phyloP scores from a whole-genome alignment of 768 basidiomycete genomes.

The Agrocybe pediades region DNA sequence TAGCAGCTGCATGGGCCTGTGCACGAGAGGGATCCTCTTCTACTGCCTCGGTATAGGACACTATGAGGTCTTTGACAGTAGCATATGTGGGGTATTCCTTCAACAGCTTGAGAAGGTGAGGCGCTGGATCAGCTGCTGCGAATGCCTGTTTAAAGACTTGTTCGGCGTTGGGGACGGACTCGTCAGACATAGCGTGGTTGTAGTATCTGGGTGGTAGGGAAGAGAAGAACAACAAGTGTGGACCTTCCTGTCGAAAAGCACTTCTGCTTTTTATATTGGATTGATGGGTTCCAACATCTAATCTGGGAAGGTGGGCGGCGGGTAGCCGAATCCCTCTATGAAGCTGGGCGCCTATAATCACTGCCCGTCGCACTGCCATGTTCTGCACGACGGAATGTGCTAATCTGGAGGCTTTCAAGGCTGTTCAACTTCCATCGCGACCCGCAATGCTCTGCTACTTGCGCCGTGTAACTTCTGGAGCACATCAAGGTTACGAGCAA shows the following conservation, averaged over 20 bases:
- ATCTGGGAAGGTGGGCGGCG: background rate
- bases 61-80: slow-evolving; percentile 4
- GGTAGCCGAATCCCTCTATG: background rate
- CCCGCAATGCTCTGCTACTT: too few relatives aligned
- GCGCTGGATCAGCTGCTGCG: slow-evolving; percentile 7
- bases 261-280: background rate
- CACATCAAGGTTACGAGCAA: background rate
- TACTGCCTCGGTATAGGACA: slow-evolving; percentile 7
- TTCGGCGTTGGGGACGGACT: slow-evolving; percentile 14
- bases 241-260: background rate
- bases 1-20: slow-evolving; percentile 8
- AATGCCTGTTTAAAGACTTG: slow-evolving; percentile 12
- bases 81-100: slow-evolving; percentile 10
- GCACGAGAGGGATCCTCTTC: slow-evolving; percentile 11
- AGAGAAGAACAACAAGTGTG: background rate
- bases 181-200: slow-evolving; percentile 2
- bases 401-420: background rate
- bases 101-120: slow-evolving; percentile 10
- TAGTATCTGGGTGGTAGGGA: background rate
- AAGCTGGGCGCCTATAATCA: background rate
- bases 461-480: too few relatives aligned
- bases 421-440: background rate
- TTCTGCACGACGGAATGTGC: background rate
- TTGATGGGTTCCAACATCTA: background rate
- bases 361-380: background rate